Percentiles rank a stretch among this genome's conserved stretches.
Conservation (phyloP, 1,284 basidiomycete genomes). For the Tetrapyrgos nigripes region DNA sequence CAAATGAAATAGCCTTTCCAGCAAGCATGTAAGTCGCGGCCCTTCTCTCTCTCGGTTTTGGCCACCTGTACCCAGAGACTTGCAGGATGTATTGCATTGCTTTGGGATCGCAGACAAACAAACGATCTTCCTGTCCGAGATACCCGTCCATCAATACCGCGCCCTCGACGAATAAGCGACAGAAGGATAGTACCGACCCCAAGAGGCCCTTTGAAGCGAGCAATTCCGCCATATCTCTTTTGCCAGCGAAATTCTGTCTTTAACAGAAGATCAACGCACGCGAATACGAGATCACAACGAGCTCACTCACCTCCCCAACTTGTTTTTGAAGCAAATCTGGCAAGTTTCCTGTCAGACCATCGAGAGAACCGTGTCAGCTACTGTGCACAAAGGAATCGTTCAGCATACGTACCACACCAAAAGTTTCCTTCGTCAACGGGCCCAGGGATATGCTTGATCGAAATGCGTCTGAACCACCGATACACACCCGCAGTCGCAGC, state of each 20-base stretch:
- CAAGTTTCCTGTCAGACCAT: neutral
- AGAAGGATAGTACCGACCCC: neutral
- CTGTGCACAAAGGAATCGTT: too few relatives aligned
- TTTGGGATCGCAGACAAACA: constrained; percentile 23
- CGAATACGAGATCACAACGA: too few relatives aligned
- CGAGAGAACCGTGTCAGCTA: too few relatives aligned
- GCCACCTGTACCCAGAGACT: constrained; percentile 19
- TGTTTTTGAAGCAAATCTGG: neutral
- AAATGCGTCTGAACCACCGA: constrained; percentile 25
- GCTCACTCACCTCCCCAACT: constrained; percentile 6
- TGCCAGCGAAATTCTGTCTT: constrained; percentile 9
- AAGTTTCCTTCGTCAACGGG: too few relatives aligned
- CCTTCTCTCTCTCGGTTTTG: neutral
- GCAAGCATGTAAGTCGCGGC: neutral
- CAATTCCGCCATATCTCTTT: constrained; percentile 3
- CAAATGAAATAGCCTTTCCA: constrained; percentile 6
- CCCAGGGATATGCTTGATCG: too few relatives aligned
- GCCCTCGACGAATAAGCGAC: neutral
- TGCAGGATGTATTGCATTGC: constrained; percentile 25
- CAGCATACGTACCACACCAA: too few relatives aligned
- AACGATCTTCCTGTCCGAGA: constrained; percentile 16
- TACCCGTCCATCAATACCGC: too few relatives aligned
- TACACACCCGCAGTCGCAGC: too few relatives aligned
- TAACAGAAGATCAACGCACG: neutral
- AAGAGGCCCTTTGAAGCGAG: constrained; percentile 5